Evolutionary conservation across 768 basidiomycete species (phyloP), one percentile per base, ranked within the genome.

Genomic region (Cyclocybe aegerita): DNA sequence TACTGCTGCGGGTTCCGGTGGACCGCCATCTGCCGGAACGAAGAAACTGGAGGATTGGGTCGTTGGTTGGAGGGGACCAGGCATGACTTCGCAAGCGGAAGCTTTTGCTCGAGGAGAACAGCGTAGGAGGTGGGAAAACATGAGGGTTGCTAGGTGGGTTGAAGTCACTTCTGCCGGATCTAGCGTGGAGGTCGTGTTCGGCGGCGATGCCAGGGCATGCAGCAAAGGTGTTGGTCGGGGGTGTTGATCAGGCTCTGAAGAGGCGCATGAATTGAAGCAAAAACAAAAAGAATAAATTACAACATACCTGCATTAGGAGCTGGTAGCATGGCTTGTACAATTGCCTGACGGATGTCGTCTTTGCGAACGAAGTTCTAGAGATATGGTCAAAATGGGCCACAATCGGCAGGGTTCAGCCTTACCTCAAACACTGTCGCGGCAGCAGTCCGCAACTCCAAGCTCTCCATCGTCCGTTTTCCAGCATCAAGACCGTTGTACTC

Each of bases 381-480:
- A 36, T 6, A 7, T 40, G 37, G 44, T 57, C 17, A 61, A 42
- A 35, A 6, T 30, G 31, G 15, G 11, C 6, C 16, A 23, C 12
- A 37, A 31, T 7, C 4, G 41, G 10, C 9, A 32, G 35, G 31
- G 23, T 32, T 30, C 44, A 46, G 23, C 7, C 11, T 54, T 62
- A 94, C 93, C 75, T 95, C 92, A 62, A 98, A 96, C 38, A 94
- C 83, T 39, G 72, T 75, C 7, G 88, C 80, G 1, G 92, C 93
- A 0, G 87, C 86, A 2, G 81, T 82, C 36, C 96, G 77, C 29
- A 93, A 68, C 60, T 88, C 89, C 44, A 90, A 75, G 10, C 77
- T 85, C 43, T 86, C 88, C 61, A 82, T 84, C 16, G 73, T 62
- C 37, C 85, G 72, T 58, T 79, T 82, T 43, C 69, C 79, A 40